Conservation (phyloP, 2,329 filamentous ascomycete species). For the Penicillium sp. region DNA sequence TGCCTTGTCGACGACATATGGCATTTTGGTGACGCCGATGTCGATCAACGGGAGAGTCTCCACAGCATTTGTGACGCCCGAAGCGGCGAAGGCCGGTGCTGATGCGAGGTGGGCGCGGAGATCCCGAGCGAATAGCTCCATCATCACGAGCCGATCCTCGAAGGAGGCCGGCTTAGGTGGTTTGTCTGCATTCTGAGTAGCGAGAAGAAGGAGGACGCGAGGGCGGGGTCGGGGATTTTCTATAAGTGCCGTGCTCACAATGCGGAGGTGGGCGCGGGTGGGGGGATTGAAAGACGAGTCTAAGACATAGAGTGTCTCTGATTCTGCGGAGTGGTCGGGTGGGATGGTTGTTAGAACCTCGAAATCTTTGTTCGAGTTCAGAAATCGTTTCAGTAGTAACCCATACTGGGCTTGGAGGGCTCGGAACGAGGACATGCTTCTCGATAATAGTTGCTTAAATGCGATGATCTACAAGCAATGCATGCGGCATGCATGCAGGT, state of each 20-base stretch:
- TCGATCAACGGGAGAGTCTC: constrained; percentile 40
- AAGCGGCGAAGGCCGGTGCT: constrained; percentile 8
- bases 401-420: constrained; percentile 41
- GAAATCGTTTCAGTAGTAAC: constrained; percentile 46
- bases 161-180: constrained; percentile 51
- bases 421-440: constrained; percentile 26
- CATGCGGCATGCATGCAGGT: background rate
- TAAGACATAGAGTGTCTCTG: constrained; percentile 58
- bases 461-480: background rate
- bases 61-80: background rate
- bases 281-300: constrained; percentile 69
- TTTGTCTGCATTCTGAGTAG: constrained; percentile 66
- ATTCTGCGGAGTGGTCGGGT: constrained; percentile 14
- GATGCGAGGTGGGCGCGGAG: constrained; percentile 35
- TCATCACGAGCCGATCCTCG: constrained; percentile 51
- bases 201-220: constrained; percentile 59
- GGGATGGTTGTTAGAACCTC: constrained; percentile 25
- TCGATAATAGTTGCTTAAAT: background rate
- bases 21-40: constrained; percentile 50
- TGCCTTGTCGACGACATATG: constrained; percentile 52
- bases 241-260: constrained; percentile 55
- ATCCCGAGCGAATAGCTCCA: constrained; percentile 49
- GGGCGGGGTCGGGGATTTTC: constrained; percentile 32
- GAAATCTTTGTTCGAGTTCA: constrained; percentile 38
- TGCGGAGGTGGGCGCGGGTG: constrained; percentile 57